These are phyloP conservation scores for Reticulascus tulasneorum DNA, from an alignment of 2,329 filamentous ascomycete species.

Conservation along the genomic window DNA sequence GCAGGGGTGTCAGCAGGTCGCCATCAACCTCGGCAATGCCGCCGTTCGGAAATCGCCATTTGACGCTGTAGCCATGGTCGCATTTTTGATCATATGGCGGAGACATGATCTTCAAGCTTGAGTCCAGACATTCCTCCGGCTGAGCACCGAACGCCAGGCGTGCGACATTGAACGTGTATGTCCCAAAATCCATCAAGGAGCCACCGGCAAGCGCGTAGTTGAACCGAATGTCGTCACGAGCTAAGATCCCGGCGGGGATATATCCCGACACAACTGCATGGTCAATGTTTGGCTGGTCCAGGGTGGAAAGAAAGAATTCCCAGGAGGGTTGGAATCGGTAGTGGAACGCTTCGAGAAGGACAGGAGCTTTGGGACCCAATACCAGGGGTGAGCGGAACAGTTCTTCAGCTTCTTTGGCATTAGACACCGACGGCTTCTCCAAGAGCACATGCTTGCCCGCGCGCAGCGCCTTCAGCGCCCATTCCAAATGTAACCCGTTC, in stretches of 20 bases:
- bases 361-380: constrained; percentile 28
- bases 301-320: constrained; percentile 32
- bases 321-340: constrained; percentile 47
- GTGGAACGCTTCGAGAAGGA: constrained; percentile 52
- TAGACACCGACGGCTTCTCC: constrained; percentile 49
- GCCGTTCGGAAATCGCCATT: constrained; percentile 35
- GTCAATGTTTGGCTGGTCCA: constrained; percentile 33
- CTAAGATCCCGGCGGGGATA: constrained; percentile 25
- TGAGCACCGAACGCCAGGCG: constrained; percentile 34
- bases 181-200: constrained; percentile 35
- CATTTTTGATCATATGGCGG: constrained; percentile 26
- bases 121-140: constrained; percentile 32
- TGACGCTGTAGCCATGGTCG: constrained; percentile 28
- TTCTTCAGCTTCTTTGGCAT: constrained; percentile 36
- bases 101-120: constrained; percentile 22
- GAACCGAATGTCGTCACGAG: constrained; percentile 39
- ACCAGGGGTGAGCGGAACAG: constrained; percentile 39
- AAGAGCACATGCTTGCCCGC: constrained; percentile 52
- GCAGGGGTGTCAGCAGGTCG: constrained; percentile 19
- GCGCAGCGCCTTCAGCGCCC: constrained; percentile 41
- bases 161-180: constrained; percentile 34
- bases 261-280: constrained; percentile 25
- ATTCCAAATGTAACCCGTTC: constrained; percentile 37
- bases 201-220: constrained; percentile 38
- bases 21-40: constrained; percentile 26